Base-by-base conservation (phyloP, 257 asterid species). In the Ligustrum vulgare region DNA sequence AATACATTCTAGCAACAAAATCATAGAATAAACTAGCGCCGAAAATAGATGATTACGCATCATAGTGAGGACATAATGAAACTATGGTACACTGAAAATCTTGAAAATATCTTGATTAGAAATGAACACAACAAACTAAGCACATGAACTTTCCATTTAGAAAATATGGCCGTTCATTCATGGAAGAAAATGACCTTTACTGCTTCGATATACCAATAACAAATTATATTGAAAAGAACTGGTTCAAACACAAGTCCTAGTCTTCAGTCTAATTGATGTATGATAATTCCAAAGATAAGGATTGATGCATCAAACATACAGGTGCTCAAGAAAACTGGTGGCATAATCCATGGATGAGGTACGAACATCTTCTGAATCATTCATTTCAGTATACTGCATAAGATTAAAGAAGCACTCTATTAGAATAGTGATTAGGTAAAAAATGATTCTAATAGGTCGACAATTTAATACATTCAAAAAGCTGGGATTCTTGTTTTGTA, bases 381-480 rank as follows among this genome's bases (percentile, higher is more conserved):
- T 86, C 80, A 75, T 28, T 64, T 70, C 80, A 86, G 76, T 70
- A 86, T 73, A 35, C 90, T 86, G 86, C 86, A 78, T 75, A 47
- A 28, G 73, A 65, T 63, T 51, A 63, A 74, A 58, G 35, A 8
- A 23, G 64, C 63, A 80, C 22, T 39, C 56, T 60, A 49, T 77
- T 3, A 80, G 77, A 45, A 58, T 63, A 51, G 20, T 7, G 63
- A 39, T 4, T 64, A 37, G 68, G n/a, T 60, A 37, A 45, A 22
- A 3, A 28, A 28, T 28, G 47, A 22, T 16, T 49, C 20, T 41
- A 31, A 23, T 54, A 56, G 25, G 45, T 32, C 11, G 39, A 34
- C 45, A 25, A 76, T 36, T 9, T n/a, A 36, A 45, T 47, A n/a
- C 22, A 3, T 75, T 41, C 37, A 45, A 18, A 68, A 68, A 49